phyloP scores from a whole-genome alignment of 2,329 filamentous ascomycete genomes.

The Cercospora janseana region DNA sequence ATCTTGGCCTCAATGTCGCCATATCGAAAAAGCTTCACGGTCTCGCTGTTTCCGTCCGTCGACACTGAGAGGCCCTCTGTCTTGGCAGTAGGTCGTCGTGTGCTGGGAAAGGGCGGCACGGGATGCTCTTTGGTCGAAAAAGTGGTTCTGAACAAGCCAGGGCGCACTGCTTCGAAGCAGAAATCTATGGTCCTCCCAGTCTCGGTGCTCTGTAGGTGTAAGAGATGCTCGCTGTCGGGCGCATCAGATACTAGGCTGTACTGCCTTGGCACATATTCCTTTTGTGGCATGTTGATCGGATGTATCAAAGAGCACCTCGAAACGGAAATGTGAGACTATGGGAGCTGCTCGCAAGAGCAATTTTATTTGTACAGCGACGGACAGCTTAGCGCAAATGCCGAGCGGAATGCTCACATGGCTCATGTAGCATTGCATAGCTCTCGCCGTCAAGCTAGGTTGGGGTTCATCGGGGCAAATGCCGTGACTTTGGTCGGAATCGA shows the following conservation, averaged over 20 bases:
- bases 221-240: conserved; percentile 28
- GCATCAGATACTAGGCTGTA: conserved; percentile 39
- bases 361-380: too few species aligned
- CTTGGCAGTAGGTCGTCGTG: conserved; percentile 43
- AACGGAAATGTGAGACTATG: too few species aligned
- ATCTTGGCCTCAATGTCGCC: conserved; percentile 55
- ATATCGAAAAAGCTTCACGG: conserved; percentile 41
- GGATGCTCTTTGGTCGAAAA: conserved; percentile 63
- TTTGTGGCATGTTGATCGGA: conserved; percentile 45
- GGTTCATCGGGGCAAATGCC: too few species aligned
- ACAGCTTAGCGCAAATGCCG: too few species aligned
- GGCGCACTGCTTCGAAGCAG: conserved; percentile 60
- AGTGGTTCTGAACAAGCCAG: conserved; percentile 66
- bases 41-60: conserved; percentile 36
- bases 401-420: too few species aligned
- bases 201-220: conserved; percentile 47
- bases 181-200: conserved; percentile 52
- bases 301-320: too few species aligned
- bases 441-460: too few species aligned
- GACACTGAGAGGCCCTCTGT: conserved; percentile 10
- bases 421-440: too few species aligned
- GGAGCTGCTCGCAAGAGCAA: too few species aligned
- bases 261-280: conserved; percentile 45
- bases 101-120: conserved; percentile 64
- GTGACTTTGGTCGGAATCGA: too few species aligned